These are phyloP conservation scores for Erythrophleum fordii DNA, from an alignment of 306 rosid genomes.

Conservation along the genomic window DNA sequence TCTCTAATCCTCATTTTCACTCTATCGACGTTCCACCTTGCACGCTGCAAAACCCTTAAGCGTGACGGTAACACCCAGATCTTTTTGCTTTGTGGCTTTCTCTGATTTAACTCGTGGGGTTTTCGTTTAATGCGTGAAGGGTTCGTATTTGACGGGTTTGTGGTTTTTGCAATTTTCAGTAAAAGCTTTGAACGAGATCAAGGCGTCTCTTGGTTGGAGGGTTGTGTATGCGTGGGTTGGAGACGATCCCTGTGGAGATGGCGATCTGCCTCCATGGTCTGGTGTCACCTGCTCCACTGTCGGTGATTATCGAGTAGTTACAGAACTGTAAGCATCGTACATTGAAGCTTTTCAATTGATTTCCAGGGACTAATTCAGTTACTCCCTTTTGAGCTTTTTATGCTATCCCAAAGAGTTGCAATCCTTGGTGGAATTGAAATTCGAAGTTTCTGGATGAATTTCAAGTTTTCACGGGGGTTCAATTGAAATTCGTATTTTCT, in stretches of 20 bases:
- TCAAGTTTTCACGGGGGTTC: background rate
- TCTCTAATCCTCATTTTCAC: conserved; percentile 46
- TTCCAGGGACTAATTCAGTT: background rate
- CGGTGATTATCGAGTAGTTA: conserved; percentile 97
- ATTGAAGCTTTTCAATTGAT: background rate
- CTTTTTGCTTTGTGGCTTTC: background rate
- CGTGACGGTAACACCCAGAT: conserved; percentile 76
- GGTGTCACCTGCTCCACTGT: conserved; percentile 97
- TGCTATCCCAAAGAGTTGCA: background rate
- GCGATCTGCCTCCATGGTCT: conserved; percentile 97
- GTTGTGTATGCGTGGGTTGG: conserved; percentile 99
- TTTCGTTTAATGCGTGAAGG: conserved; percentile 15
- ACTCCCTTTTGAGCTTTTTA: background rate
- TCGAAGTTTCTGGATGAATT: background rate
- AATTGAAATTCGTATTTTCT: background rate
- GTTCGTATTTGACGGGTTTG: conserved; percentile 5
- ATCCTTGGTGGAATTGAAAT: background rate
- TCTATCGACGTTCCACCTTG: conserved; percentile 48
- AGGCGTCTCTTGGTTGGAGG: conserved; percentile 99
- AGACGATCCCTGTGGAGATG: conserved; percentile 98
- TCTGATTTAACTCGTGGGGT: background rate
- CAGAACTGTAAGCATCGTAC: conserved; percentile 71
- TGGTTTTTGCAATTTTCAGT: conserved; percentile 52
- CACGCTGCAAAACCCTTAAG: conserved; percentile 84
- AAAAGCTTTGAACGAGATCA: conserved; percentile 96